Evolutionary conservation across 2,329 filamentous ascomycete genomes (phyloP).

Genomic region (Stylonectria norvegica): DNA sequence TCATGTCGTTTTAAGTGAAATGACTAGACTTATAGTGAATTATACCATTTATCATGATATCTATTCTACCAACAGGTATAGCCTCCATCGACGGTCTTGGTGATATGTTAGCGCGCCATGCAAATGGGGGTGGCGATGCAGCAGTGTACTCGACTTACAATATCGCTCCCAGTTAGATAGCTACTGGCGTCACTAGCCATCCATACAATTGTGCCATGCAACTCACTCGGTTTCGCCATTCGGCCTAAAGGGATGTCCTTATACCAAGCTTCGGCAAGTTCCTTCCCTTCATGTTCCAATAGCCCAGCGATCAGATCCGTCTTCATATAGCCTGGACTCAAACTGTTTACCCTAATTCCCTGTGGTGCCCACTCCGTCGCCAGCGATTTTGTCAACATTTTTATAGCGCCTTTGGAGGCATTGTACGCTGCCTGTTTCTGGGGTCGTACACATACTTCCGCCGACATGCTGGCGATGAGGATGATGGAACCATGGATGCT

Average conservation of each 20-base stretch:
- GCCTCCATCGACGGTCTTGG: neutral
- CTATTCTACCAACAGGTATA: neutral
- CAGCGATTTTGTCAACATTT: conserved; percentile 38
- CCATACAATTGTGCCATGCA: neutral
- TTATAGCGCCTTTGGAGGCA: conserved; percentile 40
- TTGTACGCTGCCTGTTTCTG: conserved; percentile 39
- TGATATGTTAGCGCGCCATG: neutral
- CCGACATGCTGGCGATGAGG: conserved; percentile 26
- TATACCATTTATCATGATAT: neutral
- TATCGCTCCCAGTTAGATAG: neutral
- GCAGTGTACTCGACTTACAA: neutral
- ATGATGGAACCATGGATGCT: conserved; percentile 23
- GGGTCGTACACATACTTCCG: conserved; percentile 37
- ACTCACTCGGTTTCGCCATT: neutral
- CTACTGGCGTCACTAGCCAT: neutral
- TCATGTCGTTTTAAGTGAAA: too few species aligned
- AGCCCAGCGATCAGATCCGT: conserved; percentile 26
- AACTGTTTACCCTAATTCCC: conserved; percentile 37
- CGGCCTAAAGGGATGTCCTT: neutral
- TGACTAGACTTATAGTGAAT: too few species aligned
- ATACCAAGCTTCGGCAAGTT: neutral
- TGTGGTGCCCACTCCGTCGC: conserved; percentile 37
- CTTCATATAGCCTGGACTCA: conserved; percentile 38
- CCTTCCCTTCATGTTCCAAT: neutral
- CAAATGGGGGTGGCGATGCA: neutral